These are phyloP conservation scores for Xerocomus potaroensis DNA, from an alignment of 768 basidiomycete species.

Conservation along the genomic window DNA sequence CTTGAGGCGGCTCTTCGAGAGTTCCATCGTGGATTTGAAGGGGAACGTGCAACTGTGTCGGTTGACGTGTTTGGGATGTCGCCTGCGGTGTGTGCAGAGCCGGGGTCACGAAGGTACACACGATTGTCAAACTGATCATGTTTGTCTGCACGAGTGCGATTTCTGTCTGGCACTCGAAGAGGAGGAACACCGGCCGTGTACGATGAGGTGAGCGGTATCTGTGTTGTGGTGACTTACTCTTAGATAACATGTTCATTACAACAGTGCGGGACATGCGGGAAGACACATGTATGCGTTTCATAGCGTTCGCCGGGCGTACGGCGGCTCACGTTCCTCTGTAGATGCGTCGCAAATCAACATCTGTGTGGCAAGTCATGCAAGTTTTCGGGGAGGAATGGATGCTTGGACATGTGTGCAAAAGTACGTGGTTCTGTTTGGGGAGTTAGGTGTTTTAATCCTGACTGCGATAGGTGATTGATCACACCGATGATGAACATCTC, in stretches of 20 bases:
- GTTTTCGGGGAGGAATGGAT: constrained; percentile 45
- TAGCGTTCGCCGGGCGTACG: rapidly evolving
- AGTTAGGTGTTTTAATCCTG: background rate
- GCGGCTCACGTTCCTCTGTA: constrained; percentile 17
- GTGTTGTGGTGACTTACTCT: background rate
- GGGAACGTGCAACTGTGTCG: constrained; percentile 47
- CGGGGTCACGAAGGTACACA: constrained; percentile 45
- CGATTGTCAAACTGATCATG: constrained; percentile 48
- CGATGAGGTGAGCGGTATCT: constrained; percentile 39
- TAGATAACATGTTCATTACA: background rate
- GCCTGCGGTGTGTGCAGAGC: constrained; percentile 44
- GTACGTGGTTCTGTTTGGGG: constrained; percentile 23
- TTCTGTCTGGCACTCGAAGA: constrained; percentile 34
- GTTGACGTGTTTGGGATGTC: constrained; percentile 43
- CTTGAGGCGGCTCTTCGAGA: constrained; percentile 42
- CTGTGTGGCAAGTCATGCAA: constrained; percentile 52
- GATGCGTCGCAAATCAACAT: constrained; percentile 50
- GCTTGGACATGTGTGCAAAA: constrained; percentile 49
- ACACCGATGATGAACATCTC: constrained; percentile 45
- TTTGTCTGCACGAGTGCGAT: constrained; percentile 41
- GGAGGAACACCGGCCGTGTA: constrained; percentile 35
- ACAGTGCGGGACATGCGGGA: constrained; percentile 56
- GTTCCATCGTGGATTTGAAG: constrained; percentile 41
- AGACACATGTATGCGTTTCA: constrained; percentile 44
- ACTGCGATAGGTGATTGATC: constrained; percentile 39